Base-by-base conservation (phyloP, 176 grass and related monocot genomes). In the Zoysia japonica region DNA sequence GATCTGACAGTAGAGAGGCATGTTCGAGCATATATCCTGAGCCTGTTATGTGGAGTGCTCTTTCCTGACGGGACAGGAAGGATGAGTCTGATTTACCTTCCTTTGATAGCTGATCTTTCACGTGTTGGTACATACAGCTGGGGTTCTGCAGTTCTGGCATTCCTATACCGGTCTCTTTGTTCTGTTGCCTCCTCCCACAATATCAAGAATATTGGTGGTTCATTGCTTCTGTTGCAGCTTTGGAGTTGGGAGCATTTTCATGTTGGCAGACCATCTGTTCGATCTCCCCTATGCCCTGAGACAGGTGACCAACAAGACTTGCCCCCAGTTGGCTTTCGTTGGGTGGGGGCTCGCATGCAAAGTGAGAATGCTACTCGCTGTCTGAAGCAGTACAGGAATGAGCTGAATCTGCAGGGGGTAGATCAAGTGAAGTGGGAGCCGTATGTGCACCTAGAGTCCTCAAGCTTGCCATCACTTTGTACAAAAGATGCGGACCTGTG, bases 211-310 rank as follows among this genome's bases (percentile, higher is more conserved):
- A 92, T 83, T 49, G 86, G 61, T 40, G 90, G 90, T 66, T 89
- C 90, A 49, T 82, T 92, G 83, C 84, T 92, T 75, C 81, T 92
- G 36, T 79, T 92, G 78, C 90, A 92, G 72, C 87, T 92, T 66
- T 92, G 90, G 87, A 88, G 86, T 73, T 87, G 90, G 90, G 90
- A 92, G 81, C 87, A 13, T 46, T 92, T 82, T 54, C 90, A 88
- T 80, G 87, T 89, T 76, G 87, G 75, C 51, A 82, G 87, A 62
- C 87, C 90, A 68, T 71, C 81, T 71, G 83, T 85, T 81, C 84
- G 87, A 12, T 68, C 76, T 53, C 63, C 81, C 39, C 40, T 37
- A 48, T 80, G 52, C 47, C 42, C 56, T 51, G 83, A 80, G 56
- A 77, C 38, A 56, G 59, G 81, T 5, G 53, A 61, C 35, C 80